Base-by-base conservation (phyloP, 257 asterid genomes). In the Leonotis leonurus region DNA sequence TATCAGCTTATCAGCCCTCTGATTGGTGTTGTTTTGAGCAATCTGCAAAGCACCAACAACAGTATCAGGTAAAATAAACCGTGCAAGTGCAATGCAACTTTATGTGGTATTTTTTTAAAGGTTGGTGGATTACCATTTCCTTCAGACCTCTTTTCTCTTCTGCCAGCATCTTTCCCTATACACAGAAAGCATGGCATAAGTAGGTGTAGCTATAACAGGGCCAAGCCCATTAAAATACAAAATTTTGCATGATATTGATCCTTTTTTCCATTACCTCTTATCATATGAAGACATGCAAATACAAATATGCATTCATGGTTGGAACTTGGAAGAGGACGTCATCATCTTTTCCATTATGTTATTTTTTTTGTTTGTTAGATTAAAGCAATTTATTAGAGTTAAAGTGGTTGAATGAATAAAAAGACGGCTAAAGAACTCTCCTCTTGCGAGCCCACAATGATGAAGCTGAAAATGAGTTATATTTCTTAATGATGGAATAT, bases 121-220 rank as follows among this genome's bases (percentile, higher is more conserved):
- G 25, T 40, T n/a, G 32, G 0, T 60, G 18, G 62, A 33, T 29
- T 33, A 83, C 87, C 85, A 73, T 33, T 59, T 83, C 75, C 63
- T 66, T 65, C 68, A 83, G 81, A 67, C 20, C 50, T 72, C 45
- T 64, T 44, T 78, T 80, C 66, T 80, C 87, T 64, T 76, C 81
- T 3, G 4, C 74, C 62, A 80, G 80, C 68, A 26, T 48, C 69
- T 67, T 78, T 57, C 74, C 90, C 87, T 83, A 77, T 59, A 6
- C 30, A 54, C 32, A 72, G 52, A 60, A 36, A 37, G 14, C 44
- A 58, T 30, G 59, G n/a, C 50, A 67, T 65, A 70, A 75, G 73
- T 46, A 41, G 57, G 41, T 58, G 52, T 26, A 43, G 16, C 25
- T 17, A 5, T 30, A 37, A 18, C 17, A 20, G 52, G 8, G 25